Evolutionary conservation across 768 basidiomycete genomes (phyloP), one percentile per base, ranked within the genome.

Genomic region (Leccinum barrowsii): DNA sequence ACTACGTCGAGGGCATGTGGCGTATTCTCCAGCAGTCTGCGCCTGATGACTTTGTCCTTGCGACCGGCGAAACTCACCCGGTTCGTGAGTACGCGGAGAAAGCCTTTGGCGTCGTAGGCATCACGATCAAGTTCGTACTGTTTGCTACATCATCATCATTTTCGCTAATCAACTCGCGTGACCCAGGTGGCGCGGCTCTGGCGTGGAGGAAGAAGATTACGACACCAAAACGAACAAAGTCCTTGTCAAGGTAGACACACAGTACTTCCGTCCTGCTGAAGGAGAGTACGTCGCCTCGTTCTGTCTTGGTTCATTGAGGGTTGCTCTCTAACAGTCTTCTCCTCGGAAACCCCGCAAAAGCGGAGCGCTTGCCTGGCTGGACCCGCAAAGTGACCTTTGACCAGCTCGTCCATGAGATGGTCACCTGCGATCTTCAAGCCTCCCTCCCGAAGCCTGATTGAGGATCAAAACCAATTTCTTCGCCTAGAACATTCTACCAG

Each of bases 1-100:
- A 93, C 72, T 97, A 96, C 71, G 89, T 97, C 10, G 95, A 98
- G 75, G 95, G 94, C 42, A 97, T 97, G 95, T 97, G 94, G 94
- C 81, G 82, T 68, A 94, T 98, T 85, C 85, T 98, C 48, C 95
- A 98, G 73, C 93, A 96, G 73, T 78, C 86, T 7, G 59, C 67
- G 21, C 77, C 95, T 1, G 85, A 94, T 10, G 95, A 98, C 75
- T 98, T 91, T 67, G 94, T 97, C 54, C 90, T 97, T 49, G 94
- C 94, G 0, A 97, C 94, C 1, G 94, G 94, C 28, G 96, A 98
- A 79, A 98, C 93, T 30, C 95, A 98, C 73, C 85, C 85, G 40
- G 95, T 98, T 26, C 86, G 92, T 56, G 94, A 98, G 75, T 97
- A 86, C 65, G 92, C 97, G 65, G 85, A 94, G 70, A 93, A 91